Evolutionary conservation across 257 asterid genomes (phyloP).

Genomic region (Echites panduratus): DNA sequence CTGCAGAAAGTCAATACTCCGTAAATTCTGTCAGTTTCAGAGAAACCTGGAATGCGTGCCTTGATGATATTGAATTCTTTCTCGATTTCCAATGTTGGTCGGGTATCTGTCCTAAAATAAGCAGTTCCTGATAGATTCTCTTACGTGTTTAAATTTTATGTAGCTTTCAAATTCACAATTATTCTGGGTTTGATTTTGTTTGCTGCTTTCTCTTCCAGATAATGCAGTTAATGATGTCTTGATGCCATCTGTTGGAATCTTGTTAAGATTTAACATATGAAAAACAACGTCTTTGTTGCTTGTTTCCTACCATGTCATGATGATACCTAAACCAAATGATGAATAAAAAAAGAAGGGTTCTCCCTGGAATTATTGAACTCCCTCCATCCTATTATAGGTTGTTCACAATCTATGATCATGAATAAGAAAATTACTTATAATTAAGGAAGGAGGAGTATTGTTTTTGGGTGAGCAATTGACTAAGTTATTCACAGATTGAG

Average conservation of each 20-base stretch:
- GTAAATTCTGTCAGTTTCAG: no score
- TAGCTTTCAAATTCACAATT: neutral
- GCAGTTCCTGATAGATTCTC: neutral
- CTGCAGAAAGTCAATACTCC: no score
- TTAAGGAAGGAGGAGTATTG: no score
- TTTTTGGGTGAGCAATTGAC: no score
- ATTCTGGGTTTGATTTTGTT: neutral
- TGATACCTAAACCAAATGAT: neutral
- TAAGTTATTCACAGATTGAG: no score
- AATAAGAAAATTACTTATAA: no score
- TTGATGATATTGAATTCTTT: neutral
- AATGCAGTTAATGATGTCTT: neutral
- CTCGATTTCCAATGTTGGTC: neutral
- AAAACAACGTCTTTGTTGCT: neutral
- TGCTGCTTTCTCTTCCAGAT: no score
- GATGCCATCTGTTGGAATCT: neutral
- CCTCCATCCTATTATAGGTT: no score
- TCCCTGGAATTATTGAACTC: no score
- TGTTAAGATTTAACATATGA: neutral
- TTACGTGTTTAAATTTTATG: neutral
- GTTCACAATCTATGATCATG: no score
- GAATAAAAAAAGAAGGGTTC: neutral
- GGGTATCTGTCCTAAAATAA: neutral
- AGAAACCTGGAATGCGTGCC: no score
- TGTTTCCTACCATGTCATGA: neutral